Evolutionary conservation across 139 green algal genomes (phyloP).

Genomic region (Chlorella sp.): DNA sequence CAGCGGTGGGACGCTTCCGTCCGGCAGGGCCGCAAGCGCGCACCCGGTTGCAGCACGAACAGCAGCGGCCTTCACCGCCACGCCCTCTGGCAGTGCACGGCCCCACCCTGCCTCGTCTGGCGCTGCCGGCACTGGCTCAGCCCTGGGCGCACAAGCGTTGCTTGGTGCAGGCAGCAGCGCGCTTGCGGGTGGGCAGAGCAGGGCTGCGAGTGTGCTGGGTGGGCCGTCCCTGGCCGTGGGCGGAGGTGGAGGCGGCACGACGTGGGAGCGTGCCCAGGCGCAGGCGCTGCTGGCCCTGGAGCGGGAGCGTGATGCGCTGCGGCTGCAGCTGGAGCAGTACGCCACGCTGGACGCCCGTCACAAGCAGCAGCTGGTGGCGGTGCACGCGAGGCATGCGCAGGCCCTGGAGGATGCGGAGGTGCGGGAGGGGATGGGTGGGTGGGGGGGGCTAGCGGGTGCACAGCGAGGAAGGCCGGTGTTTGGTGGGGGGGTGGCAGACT

Average conservation of each 20-base stretch:
- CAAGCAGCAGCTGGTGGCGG: slow-evolving; percentile 9
- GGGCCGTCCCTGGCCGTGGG: neutral
- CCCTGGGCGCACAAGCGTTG: no score
- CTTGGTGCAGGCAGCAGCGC: no score
- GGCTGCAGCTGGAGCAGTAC: slow-evolving; percentile 16
- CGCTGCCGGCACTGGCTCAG: neutral
- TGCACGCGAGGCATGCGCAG: slow-evolving; percentile 15
- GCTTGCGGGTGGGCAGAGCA: no score
- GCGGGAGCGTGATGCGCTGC: slow-evolving; percentile 14
- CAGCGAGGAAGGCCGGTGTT: no score
- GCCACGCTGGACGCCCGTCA: slow-evolving; percentile 10
- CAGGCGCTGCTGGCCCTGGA: slow-evolving; percentile 23
- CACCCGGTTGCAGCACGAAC: no score
- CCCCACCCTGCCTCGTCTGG: neutral
- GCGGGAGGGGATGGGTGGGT: no score
- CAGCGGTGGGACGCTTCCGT: no score
- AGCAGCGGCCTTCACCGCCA: neutral
- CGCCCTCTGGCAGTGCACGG: neutral
- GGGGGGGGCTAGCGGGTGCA: no score
- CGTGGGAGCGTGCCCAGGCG: slow-evolving; percentile 6
- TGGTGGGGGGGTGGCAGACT: no score
- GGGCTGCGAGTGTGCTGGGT: neutral
- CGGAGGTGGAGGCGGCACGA: neutral
- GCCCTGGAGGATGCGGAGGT: slow-evolving; percentile 14
- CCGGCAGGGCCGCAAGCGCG: no score